Base-by-base conservation (phyloP, 2,329 filamentous ascomycete genomes). In the Scytalidium lignicola region DNA sequence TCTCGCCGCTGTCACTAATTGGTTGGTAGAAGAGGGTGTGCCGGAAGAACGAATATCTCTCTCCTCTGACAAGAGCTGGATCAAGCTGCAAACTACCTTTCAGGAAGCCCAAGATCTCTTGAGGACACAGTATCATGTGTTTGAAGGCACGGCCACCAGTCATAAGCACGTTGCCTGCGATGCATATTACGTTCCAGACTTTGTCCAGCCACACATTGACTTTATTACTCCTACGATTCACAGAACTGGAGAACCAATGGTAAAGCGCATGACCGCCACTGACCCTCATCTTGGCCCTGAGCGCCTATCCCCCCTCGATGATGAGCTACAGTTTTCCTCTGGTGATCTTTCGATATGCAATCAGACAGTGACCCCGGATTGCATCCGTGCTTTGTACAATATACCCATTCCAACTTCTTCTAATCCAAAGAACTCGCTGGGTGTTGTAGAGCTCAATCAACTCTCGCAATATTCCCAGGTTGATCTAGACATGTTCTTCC, bases 341-440 rank as follows among this genome's bases (percentile, higher is more conserved):
- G 23, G 10, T 59, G 48, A 49, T n/a, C 51, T 55, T 53, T 64
- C 54, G 18, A 50, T 64, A 41, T 84, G 81, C 58, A 73, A 76
- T 53, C 61, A 64, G 19, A 70, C 75, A 53, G 80, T 83, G 54
- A 82, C 78, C 0, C 78, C 79, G 0, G 70, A 71, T 41, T 84
- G 80, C 55, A 67, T 80, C 49, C 71, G 70, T 46, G 74, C 74
- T 7, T 63, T 80, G n/a, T 80, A 80, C 55, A 54, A 64, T 1
- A 72, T 75, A 46, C 69, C 75, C 12, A 55, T 66, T 9, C 70
- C 69, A 5, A 60, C 59, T 2, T 60, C 62, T 2, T 62, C 64
- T 26, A 52, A 52, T 12, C 41, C 49, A 22, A 70, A 69, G 56
- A 81, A 80, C 59, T 70, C 68, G 47, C 69, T 76, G 32, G 76